Evolutionary conservation across 345 rosid species (phyloP), one percentile per base, ranked within the genome.

Genomic region (Erodium maritimum): DNA sequence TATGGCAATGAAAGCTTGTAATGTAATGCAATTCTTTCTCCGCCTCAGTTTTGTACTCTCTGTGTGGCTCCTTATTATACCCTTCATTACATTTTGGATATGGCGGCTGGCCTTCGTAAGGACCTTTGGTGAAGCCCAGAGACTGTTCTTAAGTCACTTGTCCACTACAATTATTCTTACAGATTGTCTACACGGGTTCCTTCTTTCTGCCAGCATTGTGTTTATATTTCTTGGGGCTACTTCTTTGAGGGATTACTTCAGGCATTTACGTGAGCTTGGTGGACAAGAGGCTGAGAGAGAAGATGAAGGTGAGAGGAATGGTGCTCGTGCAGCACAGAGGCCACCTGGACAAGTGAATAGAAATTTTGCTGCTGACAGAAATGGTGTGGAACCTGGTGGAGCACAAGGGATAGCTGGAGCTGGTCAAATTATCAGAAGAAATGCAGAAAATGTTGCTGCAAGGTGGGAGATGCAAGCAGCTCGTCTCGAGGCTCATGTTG

Each of bases 401-500:
- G 87, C 73, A 6, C 95, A 81, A 65, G 96, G 87, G 54, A 72
- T 82, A 80, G 95, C 78, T 55, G 98, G 75, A 52, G 87, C 79
- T 61, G 97, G 88, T 69, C 95, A 85, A 71, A 55, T 79, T 5
- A 76, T 64, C 57, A 73, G 95, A 74, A 77, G 95, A 64, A 89
- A 89, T 74, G 95, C 99, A 57, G 99, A 87, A 83, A 93, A 93
- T 78, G 94, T 85, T 65, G 90, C 96, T 61, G 99, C 96, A 59
- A 83, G 91, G 61, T 87, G 88, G 95, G 99, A 93, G 79, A 85
- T 89, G 79, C 99, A 85, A 81, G 99, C 97, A 55, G 99, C 95
- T 68, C 96, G 97, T 70, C 85, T 93, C 19, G 99, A 93, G 74
- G 97, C 96, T 69, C 99, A 87, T 68, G 96, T 93, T 61, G 99